Conservation (phyloP, 73 alveolate species). For the Paramecium caudatum region DNA sequence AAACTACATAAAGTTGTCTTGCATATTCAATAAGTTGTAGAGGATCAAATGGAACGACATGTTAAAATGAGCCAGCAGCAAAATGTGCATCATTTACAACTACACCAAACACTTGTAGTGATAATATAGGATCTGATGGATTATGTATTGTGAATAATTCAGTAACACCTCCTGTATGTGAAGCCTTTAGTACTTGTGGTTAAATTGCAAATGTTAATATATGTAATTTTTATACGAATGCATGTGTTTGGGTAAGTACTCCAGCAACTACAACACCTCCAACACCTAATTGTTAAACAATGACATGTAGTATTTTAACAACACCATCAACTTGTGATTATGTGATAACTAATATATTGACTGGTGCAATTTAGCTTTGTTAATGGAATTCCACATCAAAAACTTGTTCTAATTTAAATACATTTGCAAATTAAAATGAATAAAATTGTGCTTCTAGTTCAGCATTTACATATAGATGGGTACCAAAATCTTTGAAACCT, state of each 20-base stretch:
- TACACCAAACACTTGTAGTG: neutral
- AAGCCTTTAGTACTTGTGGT: neutral
- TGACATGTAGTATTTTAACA: neutral
- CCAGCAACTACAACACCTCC: too few relatives aligned
- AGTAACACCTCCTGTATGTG: neutral
- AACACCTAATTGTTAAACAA: neutral
- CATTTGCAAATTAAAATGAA: neutral
- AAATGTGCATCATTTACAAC: too few relatives aligned
- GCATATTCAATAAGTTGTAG: neutral
- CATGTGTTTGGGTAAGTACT: neutral
- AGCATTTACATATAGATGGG: slow-evolving; percentile 28
- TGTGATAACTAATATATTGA: neutral
- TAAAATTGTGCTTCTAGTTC: neutral
- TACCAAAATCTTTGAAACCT: neutral
- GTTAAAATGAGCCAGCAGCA: too few relatives aligned
- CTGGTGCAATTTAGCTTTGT: neutral
- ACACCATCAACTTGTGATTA: neutral
- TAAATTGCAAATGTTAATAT: neutral
- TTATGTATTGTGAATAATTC: neutral
- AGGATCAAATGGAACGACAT: neutral
- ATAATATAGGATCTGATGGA: neutral
- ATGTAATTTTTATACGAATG: neutral
- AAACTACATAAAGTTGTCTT: neutral
- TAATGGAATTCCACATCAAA: neutral
- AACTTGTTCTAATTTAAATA: neutral